Evolutionary conservation across 2,329 filamentous ascomycete species (phyloP), one percentile per base, ranked within the genome.

Genomic region (Hypoxylon sp.): DNA sequence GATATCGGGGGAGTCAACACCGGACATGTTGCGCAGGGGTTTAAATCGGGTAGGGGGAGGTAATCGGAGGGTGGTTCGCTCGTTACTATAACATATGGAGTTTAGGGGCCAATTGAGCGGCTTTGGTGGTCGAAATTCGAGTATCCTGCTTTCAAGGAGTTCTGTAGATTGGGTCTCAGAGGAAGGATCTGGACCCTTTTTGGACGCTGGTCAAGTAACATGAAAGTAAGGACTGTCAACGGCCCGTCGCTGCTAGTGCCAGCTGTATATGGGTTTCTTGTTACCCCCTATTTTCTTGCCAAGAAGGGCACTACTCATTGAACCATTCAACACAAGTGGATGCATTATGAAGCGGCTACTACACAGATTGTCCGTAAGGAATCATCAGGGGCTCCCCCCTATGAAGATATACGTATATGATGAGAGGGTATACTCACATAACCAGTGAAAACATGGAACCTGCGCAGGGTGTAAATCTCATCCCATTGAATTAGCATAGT

Each of bases 1-100:
- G 74, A 92, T 87, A 48, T 90, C 89, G 77, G 88, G 83, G 63
- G 84, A 78, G 76, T 88, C 82, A 77, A 84, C 80, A 74, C 85
- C 86, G 70, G 87, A 89, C 87, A 89, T 89, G 17, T 53, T 55
- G 57, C 5, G 46, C 26, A 11, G 47, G 48, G 42, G 47, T 19
- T 19, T 22, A 53, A 53, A 60, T 60, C 14, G 50, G 51, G 42
- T 46, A 37, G 51, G 31, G 35, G 53, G 53, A 29, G 6, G 2
- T 19, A 52, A 39, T 54, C 11, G 29, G 13, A 44, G 50, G 22
- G 19, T 46, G 31, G 53, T 56, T 61, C 17, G 46, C 52, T 55
- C 46, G 56, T 65, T 35, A 53, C 46, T 69, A 68, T 68, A 70
- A 65, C 68, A 68, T 70, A 50, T 33, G 61, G 65, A 48, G 35